These are phyloP conservation scores for Podaxis carcinomalis DNA, from an alignment of 768 basidiomycete genomes.

Conservation along the genomic window DNA sequence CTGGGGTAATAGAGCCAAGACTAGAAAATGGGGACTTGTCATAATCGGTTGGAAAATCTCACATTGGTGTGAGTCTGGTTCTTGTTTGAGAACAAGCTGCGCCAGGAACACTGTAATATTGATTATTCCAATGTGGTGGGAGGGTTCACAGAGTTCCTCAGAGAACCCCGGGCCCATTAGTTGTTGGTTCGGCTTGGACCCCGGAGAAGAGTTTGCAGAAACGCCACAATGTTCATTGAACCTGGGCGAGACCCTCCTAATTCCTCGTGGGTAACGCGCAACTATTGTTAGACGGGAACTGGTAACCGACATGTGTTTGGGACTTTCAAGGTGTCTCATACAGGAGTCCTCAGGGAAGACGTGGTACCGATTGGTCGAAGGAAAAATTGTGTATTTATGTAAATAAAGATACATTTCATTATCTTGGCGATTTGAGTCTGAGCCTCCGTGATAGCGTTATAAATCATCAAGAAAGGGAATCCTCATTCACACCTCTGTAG, in stretches of 20 bases:
- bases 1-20: not conserved
- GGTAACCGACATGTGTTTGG: not conserved
- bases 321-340: not conserved
- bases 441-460: not conserved
- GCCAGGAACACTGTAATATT: not conserved
- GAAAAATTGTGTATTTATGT: not conserved
- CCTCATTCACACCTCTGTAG: conserved; percentile 34
- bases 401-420: not conserved
- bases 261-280: not conserved
- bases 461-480: conserved; percentile 1
- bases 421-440: not conserved
- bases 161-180: not conserved
- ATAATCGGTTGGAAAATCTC: not conserved
- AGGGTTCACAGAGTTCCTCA: not conserved
- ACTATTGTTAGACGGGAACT: not conserved
- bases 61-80: conserved; percentile 7
- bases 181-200: not conserved
- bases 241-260: not conserved
- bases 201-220: not conserved
- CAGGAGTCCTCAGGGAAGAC: not conserved
- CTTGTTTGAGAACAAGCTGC: not conserved
- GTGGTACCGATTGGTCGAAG: not conserved
- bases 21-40: not conserved
- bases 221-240: not conserved
- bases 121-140: not conserved